Percentiles rank a stretch among this genome's conserved stretches.
phyloP scores from a whole-genome alignment of 2,329 filamentous ascomycete species.

The Botrytis squamosa region DNA sequence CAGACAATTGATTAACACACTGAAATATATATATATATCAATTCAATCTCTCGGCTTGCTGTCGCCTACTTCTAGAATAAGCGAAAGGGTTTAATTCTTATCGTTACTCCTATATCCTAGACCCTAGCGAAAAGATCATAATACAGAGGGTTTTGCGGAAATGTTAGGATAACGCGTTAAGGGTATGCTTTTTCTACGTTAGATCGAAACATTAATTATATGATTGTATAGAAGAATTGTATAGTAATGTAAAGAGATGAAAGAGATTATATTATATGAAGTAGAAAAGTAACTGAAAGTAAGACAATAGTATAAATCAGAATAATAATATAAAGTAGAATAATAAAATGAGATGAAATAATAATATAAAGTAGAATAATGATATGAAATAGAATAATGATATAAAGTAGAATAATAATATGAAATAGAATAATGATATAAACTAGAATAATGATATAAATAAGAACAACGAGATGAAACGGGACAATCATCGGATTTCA shows the following conservation, averaged over 20 bases:
- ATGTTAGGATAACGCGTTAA: fast-evolving
- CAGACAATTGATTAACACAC: neutral
- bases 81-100: neutral
- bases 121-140: neutral
- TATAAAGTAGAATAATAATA: too few species aligned
- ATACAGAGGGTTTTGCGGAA: too few species aligned
- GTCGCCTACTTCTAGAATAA: neutral
- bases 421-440: too few species aligned
- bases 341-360: too few species aligned
- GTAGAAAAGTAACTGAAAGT: too few species aligned
- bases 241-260: neutral
- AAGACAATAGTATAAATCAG: fast-evolving
- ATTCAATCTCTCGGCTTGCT: neutral
- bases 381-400: too few species aligned
- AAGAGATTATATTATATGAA: neutral
- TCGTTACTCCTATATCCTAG: neutral
- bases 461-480: too few species aligned
- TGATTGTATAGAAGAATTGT: neutral
- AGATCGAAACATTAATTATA: neutral
- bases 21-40: neutral
- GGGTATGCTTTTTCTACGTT: neutral
- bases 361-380: too few species aligned
- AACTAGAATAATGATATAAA: too few species aligned
- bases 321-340: too few species aligned
- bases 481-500: too few species aligned